A percentile compares a stretch with the other conserved stretches of the same genome.
Evolutionary conservation across 1,139 yeast species (phyloP).

Genomic region (Yamadazyma atlantica): DNA sequence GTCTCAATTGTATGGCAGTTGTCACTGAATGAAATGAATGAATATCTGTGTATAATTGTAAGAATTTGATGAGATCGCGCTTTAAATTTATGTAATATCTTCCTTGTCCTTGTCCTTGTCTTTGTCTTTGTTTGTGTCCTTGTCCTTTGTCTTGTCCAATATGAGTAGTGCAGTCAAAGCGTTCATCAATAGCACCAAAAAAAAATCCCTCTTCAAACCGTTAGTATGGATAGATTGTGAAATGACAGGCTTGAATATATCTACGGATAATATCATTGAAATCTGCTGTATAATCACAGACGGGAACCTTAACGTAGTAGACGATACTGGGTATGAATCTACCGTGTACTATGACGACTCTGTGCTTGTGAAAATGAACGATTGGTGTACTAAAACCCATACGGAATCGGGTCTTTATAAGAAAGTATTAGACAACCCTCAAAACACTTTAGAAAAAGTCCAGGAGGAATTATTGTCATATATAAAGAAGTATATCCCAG

Average conservation of each 20-base stretch:
- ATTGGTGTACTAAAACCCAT: constrained; percentile 85
- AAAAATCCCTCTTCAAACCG: constrained; percentile 22
- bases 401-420: constrained; percentile 74
- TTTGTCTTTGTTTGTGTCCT: no score
- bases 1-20: no score
- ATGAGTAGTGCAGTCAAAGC: constrained; percentile 1
- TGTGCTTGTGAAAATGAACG: constrained; percentile 72
- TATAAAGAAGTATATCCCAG: constrained; percentile 49
- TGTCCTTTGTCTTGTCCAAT: no score
- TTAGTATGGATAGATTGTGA: constrained; percentile 83
- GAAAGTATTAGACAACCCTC: constrained; percentile 58
- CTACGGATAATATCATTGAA: constrained; percentile 78
- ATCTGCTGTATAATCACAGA: constrained; percentile 91
- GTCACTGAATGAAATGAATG: no score
- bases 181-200: constrained; percentile 5
- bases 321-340: constrained; percentile 71
- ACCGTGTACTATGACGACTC: constrained; percentile 70
- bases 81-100: no score
- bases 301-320: constrained; percentile 67
- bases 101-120: no score
- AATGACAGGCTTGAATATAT: constrained; percentile 90
- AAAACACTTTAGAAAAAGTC: constrained; percentile 57
- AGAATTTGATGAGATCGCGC: no score
- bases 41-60: no score
- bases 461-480: constrained; percentile 64